Evolutionary conservation across 78 protist species (phyloP).

Genomic region (Parvularia atlantis): DNA sequence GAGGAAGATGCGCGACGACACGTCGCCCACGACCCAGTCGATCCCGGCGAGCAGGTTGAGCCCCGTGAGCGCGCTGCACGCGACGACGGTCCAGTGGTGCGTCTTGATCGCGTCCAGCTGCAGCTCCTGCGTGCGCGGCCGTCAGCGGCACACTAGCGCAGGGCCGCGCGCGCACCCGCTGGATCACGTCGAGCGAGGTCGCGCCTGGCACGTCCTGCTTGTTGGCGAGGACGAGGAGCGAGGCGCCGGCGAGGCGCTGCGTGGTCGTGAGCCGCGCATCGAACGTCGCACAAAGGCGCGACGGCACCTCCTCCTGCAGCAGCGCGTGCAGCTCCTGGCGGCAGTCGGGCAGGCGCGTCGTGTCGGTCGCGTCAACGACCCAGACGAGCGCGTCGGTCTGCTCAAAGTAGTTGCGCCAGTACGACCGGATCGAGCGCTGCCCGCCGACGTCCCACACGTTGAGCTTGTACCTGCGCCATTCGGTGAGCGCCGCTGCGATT

Average conservation of each 20-base stretch:
- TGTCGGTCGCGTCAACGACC: constrained; percentile 93
- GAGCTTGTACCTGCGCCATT: constrained; percentile 66
- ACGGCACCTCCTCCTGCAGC: constrained; percentile 72
- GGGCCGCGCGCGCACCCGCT: neutral
- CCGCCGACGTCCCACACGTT: constrained; percentile 99
- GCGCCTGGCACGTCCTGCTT: constrained; percentile 93
- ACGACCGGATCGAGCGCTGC: constrained; percentile 91
- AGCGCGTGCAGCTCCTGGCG: constrained; percentile 51
- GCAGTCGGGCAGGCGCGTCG: constrained; percentile 77
- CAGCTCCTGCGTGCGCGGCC: constrained; percentile 4
- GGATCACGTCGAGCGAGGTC: constrained; percentile 54
- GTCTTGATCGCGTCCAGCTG: constrained; percentile 42
- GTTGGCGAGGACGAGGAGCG: constrained; percentile 92
- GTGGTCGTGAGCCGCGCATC: neutral
- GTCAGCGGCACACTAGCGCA: neutral
- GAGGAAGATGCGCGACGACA: too few relatives aligned
- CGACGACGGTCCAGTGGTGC: constrained; percentile 68
- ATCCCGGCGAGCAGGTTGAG: too few relatives aligned
- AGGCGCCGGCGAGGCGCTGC: constrained; percentile 84
- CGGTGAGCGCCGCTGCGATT: neutral
- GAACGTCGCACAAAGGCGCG: too few relatives aligned
- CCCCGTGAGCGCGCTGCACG: constrained; percentile 85
- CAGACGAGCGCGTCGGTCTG: constrained; percentile 94
- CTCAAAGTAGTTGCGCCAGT: constrained; percentile 97
- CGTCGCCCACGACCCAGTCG: too few relatives aligned